Evolutionary conservation across 345 rosid genomes (phyloP).

Genomic region (Anacardium occidentale): DNA sequence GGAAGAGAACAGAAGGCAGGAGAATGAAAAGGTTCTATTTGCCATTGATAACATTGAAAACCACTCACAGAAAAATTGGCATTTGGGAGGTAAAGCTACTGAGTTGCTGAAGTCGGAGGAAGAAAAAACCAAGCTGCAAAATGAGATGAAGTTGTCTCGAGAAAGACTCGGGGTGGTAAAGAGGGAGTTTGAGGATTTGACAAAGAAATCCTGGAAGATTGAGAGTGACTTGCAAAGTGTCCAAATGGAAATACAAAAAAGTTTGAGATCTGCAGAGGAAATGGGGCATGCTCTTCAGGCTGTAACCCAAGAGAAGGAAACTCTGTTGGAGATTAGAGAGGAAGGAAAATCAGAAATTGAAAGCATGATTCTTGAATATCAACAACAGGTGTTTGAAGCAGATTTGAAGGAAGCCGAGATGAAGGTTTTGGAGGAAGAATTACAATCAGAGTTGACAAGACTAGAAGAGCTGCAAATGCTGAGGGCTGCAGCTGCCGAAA

Average conservation of each 20-base stretch:
- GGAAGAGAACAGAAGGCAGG: conserved; percentile 68
- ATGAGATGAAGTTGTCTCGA: conserved; percentile 50
- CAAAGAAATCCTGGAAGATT: conserved; percentile 38
- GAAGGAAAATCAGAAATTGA: conserved; percentile 49
- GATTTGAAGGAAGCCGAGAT: conserved; percentile 57
- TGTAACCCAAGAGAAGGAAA: conserved; percentile 53
- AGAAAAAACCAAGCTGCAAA: conserved; percentile 72
- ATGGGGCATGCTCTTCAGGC: conserved; percentile 43
- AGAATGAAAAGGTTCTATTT: conserved; percentile 71
- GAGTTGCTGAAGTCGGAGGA: conserved; percentile 77
- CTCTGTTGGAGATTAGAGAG: conserved; percentile 49
- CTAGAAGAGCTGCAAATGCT: conserved; percentile 36
- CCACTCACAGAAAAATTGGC: conserved; percentile 38
- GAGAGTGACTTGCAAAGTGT: conserved; percentile 40
- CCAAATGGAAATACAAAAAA: conserved; percentile 47
- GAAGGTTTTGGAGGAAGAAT: conserved; percentile 45
- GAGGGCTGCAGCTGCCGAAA: conserved; percentile 32
- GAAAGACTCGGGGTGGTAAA: conserved; percentile 50
- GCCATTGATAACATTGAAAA: conserved; percentile 79
- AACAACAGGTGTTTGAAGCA: conserved; percentile 50
- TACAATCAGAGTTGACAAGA: conserved; percentile 28
- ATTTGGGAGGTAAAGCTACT: conserved; percentile 61
- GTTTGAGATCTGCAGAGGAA: conserved; percentile 41
- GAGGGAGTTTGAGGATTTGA: conserved; percentile 46
- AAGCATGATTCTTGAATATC: conserved; percentile 51